Evolutionary conservation across 177 flowering plant genomes (phyloP).

Genomic region (Vitis hybrid): DNA sequence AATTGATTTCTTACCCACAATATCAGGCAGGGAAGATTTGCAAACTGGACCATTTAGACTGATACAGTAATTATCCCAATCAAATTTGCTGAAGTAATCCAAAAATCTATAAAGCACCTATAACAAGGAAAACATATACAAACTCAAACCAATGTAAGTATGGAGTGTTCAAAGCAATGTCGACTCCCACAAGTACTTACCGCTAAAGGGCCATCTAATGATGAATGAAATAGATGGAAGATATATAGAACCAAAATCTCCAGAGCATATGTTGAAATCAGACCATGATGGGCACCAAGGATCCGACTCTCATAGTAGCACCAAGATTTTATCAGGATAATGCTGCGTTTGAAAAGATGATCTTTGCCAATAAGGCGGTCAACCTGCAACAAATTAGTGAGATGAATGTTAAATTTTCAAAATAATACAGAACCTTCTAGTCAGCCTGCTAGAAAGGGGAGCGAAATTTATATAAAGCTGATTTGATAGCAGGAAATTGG

Average conservation of each 20-base stretch:
- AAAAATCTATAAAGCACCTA: constrained; percentile 50
- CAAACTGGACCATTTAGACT: constrained; percentile 47
- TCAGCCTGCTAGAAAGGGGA: not conserved
- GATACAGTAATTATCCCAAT: constrained; percentile 55
- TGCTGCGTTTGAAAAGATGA: constrained; percentile 57
- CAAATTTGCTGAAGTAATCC: constrained; percentile 53
- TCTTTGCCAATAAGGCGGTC: constrained; percentile 38
- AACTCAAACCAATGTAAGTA: not conserved
- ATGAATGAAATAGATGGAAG: constrained; percentile 40
- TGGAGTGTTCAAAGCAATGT: not conserved
- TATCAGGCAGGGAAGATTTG: constrained; percentile 34
- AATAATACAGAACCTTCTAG: not conserved
- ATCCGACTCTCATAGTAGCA: constrained; percentile 64
- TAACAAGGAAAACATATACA: not conserved
- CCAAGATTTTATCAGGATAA: constrained; percentile 55
- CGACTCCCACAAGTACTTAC: constrained; percentile 22
- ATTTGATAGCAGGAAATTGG: not conserved
- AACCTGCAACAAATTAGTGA: constrained; percentile 21
- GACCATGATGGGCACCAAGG: constrained; percentile 55
- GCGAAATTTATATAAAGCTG: not conserved
- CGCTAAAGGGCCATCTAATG: constrained; percentile 42
- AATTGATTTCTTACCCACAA: constrained; percentile 30
- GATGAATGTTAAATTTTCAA: not conserved
- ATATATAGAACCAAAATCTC: constrained; percentile 47
- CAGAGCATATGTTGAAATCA: constrained; percentile 60